phyloP scores from a whole-genome alignment of 2,329 filamentous ascomycete genomes.

The Colletotrichum australisinense region DNA sequence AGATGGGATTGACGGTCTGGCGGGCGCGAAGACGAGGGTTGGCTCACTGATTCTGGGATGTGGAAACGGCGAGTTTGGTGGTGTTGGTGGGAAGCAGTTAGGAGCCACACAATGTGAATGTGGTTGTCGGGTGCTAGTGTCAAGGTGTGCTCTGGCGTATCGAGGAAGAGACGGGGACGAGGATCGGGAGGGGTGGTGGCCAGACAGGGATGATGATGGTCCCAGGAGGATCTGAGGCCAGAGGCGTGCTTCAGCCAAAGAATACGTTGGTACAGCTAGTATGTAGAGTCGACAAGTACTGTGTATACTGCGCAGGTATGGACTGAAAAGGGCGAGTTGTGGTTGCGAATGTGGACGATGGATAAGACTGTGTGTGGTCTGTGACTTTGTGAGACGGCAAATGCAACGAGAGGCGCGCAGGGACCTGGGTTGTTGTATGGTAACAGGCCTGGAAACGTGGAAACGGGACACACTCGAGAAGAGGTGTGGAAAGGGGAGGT shows the following conservation, averaged over 20 bases:
- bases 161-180: neutral
- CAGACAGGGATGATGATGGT: constrained; percentile 19
- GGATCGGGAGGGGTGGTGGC: constrained; percentile 8
- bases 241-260: neutral
- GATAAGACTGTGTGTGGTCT: neutral
- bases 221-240: constrained; percentile 22
- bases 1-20: neutral
- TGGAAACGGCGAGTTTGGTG: neutral
- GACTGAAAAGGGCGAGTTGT: neutral
- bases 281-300: neutral
- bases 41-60: neutral
- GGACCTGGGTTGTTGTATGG: constrained; percentile 3
- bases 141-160: neutral
- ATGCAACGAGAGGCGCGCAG: constrained; percentile 32
- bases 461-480: neutral
- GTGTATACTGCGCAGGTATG: neutral
- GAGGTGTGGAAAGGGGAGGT: neutral
- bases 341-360: neutral
- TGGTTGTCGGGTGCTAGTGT: neutral
- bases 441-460: constrained; percentile 8
- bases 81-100: neutral
- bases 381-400: constrained; percentile 29
- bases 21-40: neutral
- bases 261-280: neutral
- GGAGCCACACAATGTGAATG: neutral